These are phyloP conservation scores for Arthrobotrys sinensis DNA, from an alignment of 2,329 filamentous ascomycete species.

Conservation along the genomic window DNA sequence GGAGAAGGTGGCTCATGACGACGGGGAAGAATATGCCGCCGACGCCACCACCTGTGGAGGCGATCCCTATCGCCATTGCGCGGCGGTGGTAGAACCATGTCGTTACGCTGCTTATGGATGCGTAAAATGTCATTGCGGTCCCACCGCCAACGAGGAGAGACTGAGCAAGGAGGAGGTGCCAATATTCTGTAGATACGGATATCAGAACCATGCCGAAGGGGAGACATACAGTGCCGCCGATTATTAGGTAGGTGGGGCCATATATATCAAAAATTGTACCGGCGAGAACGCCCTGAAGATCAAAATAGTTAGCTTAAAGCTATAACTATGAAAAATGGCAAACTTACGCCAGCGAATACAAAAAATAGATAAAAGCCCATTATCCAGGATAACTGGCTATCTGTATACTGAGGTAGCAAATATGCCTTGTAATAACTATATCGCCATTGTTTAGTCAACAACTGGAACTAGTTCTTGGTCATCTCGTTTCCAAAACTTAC, in stretches of 20 bases:
- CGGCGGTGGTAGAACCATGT: slow-evolving; percentile 60
- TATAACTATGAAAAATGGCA: neutral
- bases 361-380: slow-evolving; percentile 58
- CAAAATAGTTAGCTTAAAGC: neutral
- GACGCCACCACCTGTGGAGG: slow-evolving; percentile 51
- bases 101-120: slow-evolving; percentile 54
- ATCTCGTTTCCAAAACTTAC: slow-evolving; percentile 10
- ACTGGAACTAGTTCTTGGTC: neutral
- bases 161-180: slow-evolving; percentile 52
- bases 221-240: slow-evolving; percentile 49
- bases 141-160: slow-evolving; percentile 51
- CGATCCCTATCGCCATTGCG: slow-evolving; percentile 57
- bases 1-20: slow-evolving; percentile 44
- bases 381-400: slow-evolving; percentile 58
- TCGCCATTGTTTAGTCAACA: neutral
- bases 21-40: slow-evolving; percentile 58
- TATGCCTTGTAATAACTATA: slow-evolving; percentile 56
- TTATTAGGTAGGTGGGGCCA: slow-evolving; percentile 45
- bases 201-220: slow-evolving; percentile 52
- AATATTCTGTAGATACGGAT: slow-evolving; percentile 55
- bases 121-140: slow-evolving; percentile 58
- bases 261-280: slow-evolving; percentile 59
- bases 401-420: slow-evolving; percentile 54
- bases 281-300: slow-evolving; percentile 39
- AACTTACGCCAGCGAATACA: slow-evolving; percentile 53